Conservation (phyloP, 768 basidiomycete species). For the Lactarius hatsudake region DNA sequence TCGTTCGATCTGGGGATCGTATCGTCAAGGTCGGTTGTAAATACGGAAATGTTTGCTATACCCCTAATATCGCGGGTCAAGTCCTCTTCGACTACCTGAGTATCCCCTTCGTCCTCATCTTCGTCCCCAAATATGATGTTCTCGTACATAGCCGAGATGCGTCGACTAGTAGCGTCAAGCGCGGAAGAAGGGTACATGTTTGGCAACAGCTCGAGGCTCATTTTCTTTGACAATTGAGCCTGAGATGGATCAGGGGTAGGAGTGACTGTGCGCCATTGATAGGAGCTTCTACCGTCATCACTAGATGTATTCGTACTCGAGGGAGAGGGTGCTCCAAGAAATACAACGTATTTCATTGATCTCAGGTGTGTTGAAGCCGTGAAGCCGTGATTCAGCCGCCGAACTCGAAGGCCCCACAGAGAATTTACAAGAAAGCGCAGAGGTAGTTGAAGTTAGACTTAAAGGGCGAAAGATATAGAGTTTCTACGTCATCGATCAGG, state of each 20-base stretch:
- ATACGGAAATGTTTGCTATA: not conserved
- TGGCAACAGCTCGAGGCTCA: slow-evolving; percentile 24
- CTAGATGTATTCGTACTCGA: slow-evolving; percentile 40
- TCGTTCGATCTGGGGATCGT: slow-evolving; percentile 15
- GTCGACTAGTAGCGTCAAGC: slow-evolving; percentile 62
- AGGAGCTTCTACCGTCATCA: slow-evolving; percentile 34
- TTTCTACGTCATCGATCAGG: slow-evolving; percentile 1
- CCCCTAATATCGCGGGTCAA: slow-evolving; percentile 3
- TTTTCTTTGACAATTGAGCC: slow-evolving; percentile 18
- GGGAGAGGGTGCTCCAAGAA: slow-evolving; percentile 46
- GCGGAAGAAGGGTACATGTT: slow-evolving; percentile 40
- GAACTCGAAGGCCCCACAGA: not conserved
- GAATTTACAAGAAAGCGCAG: too few relatives aligned
- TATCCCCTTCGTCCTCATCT: slow-evolving; percentile 30
- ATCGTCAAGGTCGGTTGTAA: not conserved
- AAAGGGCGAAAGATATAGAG: not conserved
- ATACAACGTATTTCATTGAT: slow-evolving; percentile 43
- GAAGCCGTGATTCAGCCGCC: not conserved
- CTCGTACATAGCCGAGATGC: slow-evolving; percentile 67
- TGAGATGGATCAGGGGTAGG: slow-evolving; percentile 25
- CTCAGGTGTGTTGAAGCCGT: not conserved
- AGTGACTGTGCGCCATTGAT: slow-evolving; percentile 49
- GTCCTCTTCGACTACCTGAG: slow-evolving; percentile 11
- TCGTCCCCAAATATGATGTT: slow-evolving; percentile 64
- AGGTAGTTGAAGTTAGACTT: too few relatives aligned